Evolutionary conservation across 495 filamentous ascomycete species (phyloP), one percentile per base, ranked within the genome.

Genomic region (Annulohypoxylon nitens): DNA sequence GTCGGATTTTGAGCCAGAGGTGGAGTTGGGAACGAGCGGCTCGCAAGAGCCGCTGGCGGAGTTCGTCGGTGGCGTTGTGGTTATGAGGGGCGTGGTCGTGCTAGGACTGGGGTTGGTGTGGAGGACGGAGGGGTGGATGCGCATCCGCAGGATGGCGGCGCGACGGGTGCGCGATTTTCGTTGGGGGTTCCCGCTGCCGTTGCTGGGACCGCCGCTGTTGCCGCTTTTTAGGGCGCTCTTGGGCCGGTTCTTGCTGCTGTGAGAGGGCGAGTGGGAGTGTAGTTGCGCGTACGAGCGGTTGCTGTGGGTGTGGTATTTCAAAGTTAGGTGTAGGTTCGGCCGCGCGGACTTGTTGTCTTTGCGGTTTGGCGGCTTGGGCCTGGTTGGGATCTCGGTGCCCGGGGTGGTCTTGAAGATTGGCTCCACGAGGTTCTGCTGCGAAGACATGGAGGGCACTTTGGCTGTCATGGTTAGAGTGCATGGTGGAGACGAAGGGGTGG

Each of bases 41-140:
- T 51, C 48, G 3, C 7, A 6, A 23, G 48, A 51, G 23, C 47
- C 47, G 47, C 16, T 23, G 2, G 47, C 3, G 11, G 39, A 43
- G 12, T 43, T 11, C 2, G 39, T 43, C 4, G 39, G 11, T 2
- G 39, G 39, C 12, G 39, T 43, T 14, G 39, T 43, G 11, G 11
- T 14, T 0, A 43, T 43, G 4, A 50, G 14, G 4, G 48, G 48
- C 8, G 11, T 48, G 0, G 10, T 11, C 26, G 34, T 51, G 20
- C 23, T 14, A 30, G 55, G 20, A 23, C 20, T 23, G 20, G 20
- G 20, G 20, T 23, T 45, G 61, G 26, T n/a, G 67, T 64, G 48
- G 11, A 59, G 64, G 26, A 54, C 70, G 69, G 69, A 73, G 11
- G 51, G 69, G 64, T 76, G 69, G 0, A 76, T 68, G 65, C 69